Evolutionary conservation across 2,329 filamentous ascomycete genomes (phyloP).

Genomic region (Gnomoniopsis sp.): DNA sequence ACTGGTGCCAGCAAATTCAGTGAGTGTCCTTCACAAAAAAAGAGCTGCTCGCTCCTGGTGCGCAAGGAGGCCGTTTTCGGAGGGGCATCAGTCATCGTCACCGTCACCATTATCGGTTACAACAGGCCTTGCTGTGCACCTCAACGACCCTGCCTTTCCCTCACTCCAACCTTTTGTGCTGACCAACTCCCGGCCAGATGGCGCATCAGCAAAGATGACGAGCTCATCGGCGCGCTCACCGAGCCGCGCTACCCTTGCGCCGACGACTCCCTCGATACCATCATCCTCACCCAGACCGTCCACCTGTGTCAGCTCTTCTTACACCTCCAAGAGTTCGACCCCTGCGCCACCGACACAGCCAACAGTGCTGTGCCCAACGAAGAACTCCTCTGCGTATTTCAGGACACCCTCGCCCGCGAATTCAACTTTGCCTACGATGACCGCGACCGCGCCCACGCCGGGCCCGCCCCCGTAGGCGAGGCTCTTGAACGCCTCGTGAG

Average conservation of each 20-base stretch:
- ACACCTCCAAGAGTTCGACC: slow-evolving; percentile 18
- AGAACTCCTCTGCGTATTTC: slow-evolving; percentile 16
- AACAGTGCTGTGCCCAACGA: slow-evolving; percentile 10
- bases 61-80: background rate
- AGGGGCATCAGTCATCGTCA: too few species aligned
- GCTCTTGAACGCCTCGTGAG: slow-evolving; percentile 16
- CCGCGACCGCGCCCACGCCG: slow-evolving; percentile 1
- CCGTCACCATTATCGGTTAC: too few species aligned
- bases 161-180: too few species aligned
- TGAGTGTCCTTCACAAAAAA: background rate
- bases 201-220: slow-evolving; percentile 15
- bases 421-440: slow-evolving; percentile 13
- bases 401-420: slow-evolving; percentile 16
- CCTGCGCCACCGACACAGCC: slow-evolving; percentile 8
- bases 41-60: background rate
- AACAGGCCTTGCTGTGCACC: background rate
- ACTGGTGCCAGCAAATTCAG: slow-evolving; percentile 18
- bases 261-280: slow-evolving; percentile 16
- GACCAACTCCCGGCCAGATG: background rate
- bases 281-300: slow-evolving; percentile 18
- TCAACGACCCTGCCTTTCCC: background rate
- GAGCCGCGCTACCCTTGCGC: slow-evolving; percentile 16
- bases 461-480: slow-evolving; percentile 15
- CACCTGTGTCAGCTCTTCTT: slow-evolving; percentile 18
- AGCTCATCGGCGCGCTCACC: slow-evolving; percentile 15